These are phyloP conservation scores for Arabis hirsuta DNA, from an alignment of 345 rosid genomes.

Conservation along the genomic window DNA sequence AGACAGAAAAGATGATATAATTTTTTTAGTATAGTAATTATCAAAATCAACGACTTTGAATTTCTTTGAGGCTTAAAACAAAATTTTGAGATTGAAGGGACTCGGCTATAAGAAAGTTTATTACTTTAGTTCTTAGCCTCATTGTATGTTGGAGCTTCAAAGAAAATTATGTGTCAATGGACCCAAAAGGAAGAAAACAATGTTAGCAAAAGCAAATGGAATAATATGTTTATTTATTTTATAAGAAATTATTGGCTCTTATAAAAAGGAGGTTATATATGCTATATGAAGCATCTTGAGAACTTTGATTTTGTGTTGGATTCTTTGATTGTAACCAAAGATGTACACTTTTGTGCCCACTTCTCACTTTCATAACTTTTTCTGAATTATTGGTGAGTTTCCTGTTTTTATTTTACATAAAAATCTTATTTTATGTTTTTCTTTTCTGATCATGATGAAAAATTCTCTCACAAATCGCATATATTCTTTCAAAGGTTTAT, in stretches of 20 bases:
- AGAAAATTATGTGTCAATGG: conserved; percentile 37
- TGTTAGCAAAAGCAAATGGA: conserved; percentile 36
- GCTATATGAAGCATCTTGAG: conserved; percentile 42
- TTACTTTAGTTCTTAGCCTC: conserved; percentile 35
- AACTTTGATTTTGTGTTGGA: conserved; percentile 45
- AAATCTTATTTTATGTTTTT: not conserved
- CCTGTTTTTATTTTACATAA: not conserved
- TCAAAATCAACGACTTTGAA: conserved; percentile 22
- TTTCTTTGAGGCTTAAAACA: conserved; percentile 18
- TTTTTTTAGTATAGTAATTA: not conserved
- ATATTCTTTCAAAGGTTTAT: conserved; percentile 41
- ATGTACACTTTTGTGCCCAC: conserved; percentile 45
- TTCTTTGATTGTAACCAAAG: conserved; percentile 47
- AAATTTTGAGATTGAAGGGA: conserved; percentile 29
- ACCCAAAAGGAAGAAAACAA: conserved; percentile 31
- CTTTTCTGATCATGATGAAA: conserved; percentile 37
- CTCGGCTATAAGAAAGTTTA: conserved; percentile 24
- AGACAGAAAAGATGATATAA: not conserved
- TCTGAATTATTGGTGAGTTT: conserved; percentile 41
- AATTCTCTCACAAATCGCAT: conserved; percentile 34
- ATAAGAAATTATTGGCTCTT: conserved; percentile 37
- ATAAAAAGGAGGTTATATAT: conserved; percentile 39
- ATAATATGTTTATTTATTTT: conserved; percentile 26
- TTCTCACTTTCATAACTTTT: conserved; percentile 44
- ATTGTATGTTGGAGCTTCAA: conserved; percentile 45